Evolutionary conservation across 1,284 basidiomycete species (phyloP), one percentile per base, ranked within the genome.

Genomic region (Sporisorium scitamineum): DNA sequence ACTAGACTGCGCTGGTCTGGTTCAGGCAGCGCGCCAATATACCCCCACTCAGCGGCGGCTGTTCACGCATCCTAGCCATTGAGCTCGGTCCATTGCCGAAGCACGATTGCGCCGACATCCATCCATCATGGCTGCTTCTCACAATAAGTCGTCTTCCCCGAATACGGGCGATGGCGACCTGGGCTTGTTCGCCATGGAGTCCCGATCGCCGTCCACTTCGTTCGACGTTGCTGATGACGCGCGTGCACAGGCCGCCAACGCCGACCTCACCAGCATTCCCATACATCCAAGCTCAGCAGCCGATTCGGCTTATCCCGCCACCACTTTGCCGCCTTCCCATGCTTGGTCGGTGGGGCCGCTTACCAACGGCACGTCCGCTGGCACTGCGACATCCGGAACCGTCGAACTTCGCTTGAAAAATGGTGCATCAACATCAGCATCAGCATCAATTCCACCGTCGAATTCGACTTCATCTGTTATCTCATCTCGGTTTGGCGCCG

Each of bases 91-190:
- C 45, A 18, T 22, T 37, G 10, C n/a, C 14, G 10, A 34, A 27
- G 34, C 31, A 16, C 39, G 6, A 20, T 29, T 34, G 52, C 42
- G 52, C 32, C 44, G 14, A 50, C 20, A 42, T 20, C 39, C 18
- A 42, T 42, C 27, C 42, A 27, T 31, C 44, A 58, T 70, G 59
- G 34, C 69, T 37, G 39, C 45, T 29, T 29, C 29, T 27, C 62
- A 60, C 22, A 37, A 29, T 27, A 48, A 31, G 18, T 24, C 34
- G 39, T 64, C 62, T 10, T n/a, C 66, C 20, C 53, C 67, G 1
- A 54, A 44, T 50, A 41, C 54, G 1, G 72, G 72, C 47, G 72
- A 75, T n/a, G 72, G 72, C 37, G 72, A 75, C 34, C 63, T 75
- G 8, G 72, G 72, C 48, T 31, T 75, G 10, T 45, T 75, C 18